Percentiles rank a stretch among this genome's conserved stretches.
These are phyloP conservation scores for Globisporangium polare DNA, from an alignment of 352 stramenopile genomes.

Conservation along the genomic window DNA sequence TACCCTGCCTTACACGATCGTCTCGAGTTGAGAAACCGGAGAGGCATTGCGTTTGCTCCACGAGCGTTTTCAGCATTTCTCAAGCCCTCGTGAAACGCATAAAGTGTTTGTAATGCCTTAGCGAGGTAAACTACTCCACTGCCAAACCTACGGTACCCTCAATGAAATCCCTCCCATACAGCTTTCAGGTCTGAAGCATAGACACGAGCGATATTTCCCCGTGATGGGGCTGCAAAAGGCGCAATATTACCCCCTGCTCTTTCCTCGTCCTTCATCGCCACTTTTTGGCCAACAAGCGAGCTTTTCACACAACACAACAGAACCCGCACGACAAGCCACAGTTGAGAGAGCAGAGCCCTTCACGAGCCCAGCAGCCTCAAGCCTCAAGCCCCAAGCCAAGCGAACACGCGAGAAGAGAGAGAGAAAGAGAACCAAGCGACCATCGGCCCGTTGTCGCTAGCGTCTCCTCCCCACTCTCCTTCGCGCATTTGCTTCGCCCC, in stretches of 20 bases:
- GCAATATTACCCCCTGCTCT: slow-evolving; percentile 4
- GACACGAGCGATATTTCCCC: slow-evolving; percentile 5
- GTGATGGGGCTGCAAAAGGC: background rate
- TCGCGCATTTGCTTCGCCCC: background rate
- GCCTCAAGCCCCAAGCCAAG: background rate
- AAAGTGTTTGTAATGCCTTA: background rate
- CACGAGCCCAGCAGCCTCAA: background rate
- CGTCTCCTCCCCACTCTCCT: background rate
- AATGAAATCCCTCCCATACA: background rate
- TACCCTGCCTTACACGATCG: background rate
- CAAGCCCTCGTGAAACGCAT: background rate
- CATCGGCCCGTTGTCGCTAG: background rate
- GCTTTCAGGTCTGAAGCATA: background rate
- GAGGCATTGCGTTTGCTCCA: background rate
- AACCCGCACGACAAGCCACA: slow-evolving; percentile 2
- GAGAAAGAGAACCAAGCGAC: slow-evolving; percentile 3
- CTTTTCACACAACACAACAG: background rate
- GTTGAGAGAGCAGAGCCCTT: background rate
- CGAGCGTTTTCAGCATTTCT: background rate
- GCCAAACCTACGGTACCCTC: background rate
- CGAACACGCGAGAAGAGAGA: slow-evolving; percentile 1
- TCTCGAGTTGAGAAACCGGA: no score
- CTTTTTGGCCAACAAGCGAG: background rate
- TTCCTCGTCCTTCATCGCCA: background rate
- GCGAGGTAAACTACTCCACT: background rate